Evolutionary conservation across 2,329 filamentous ascomycete species (phyloP).

Genomic region (Aureobasidium leucospermi): DNA sequence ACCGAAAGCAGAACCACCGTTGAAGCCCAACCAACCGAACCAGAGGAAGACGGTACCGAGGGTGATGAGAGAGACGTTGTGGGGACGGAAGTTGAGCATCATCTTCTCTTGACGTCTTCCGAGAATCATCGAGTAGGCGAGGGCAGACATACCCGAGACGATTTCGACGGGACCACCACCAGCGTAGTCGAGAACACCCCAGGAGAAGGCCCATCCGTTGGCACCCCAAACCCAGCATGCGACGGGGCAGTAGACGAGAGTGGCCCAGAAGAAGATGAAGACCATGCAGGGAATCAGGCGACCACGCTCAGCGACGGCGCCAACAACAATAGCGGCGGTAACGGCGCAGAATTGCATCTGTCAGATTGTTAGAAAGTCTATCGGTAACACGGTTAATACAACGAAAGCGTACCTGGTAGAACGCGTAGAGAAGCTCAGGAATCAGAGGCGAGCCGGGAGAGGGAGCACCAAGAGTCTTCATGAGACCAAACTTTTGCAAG

Average conservation of each 20-base stretch:
- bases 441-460: constrained; percentile 83
- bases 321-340: constrained; percentile 84
- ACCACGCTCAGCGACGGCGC: constrained; percentile 87
- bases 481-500: constrained; percentile 79
- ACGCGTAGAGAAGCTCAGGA: constrained; percentile 83
- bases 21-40: constrained; percentile 99
- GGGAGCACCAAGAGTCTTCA: constrained; percentile 73
- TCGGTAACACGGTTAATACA: neutral
- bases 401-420: constrained; percentile 65
- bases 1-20: constrained; percentile 57
- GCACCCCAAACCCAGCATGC: constrained; percentile 95
- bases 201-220: constrained; percentile 86
- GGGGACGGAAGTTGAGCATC: constrained; percentile 99
- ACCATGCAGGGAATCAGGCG: constrained; percentile 89
- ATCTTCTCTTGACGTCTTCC: constrained; percentile 96
- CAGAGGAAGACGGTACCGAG: constrained; percentile 92
- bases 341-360: constrained; percentile 97
- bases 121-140: constrained; percentile 93
- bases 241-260: constrained; percentile 92
- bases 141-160: constrained; percentile 80
- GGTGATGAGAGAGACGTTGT: constrained; percentile 96
- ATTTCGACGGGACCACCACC: constrained; percentile 97
- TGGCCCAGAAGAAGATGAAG: constrained; percentile 94
- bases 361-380: neutral
- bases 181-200: constrained; percentile 92